Percentiles rank a stretch among this genome's conserved stretches.
phyloP scores from a whole-genome alignment of 805 yeast species.

The Phaffomyces opuntiae region DNA sequence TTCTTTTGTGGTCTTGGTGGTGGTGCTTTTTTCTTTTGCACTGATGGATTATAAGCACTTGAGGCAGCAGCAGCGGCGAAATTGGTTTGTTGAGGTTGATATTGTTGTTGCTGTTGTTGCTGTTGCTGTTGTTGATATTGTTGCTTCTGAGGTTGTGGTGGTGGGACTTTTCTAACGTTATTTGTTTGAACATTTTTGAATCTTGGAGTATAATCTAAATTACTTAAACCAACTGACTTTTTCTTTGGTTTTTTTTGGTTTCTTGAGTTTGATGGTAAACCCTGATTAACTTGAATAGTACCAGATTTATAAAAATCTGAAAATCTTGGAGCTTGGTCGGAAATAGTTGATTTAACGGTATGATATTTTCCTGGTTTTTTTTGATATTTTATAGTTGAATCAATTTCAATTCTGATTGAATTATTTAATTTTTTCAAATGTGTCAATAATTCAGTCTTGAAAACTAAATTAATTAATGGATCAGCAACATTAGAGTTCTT shows the following conservation, averaged over 20 bases:
- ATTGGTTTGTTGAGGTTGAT: slow-evolving; percentile 8
- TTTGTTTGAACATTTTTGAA: slow-evolving; percentile 15
- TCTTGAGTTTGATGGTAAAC: slow-evolving; percentile 65
- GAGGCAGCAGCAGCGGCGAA: slow-evolving; percentile 28
- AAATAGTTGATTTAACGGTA: slow-evolving; percentile 59
- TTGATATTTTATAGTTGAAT: slow-evolving; percentile 69
- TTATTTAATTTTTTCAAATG: slow-evolving; percentile 58
- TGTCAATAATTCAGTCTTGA: slow-evolving; percentile 85
- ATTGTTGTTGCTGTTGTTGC: slow-evolving; percentile 10
- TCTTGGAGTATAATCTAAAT: slow-evolving; percentile 25
- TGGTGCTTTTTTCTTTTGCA: slow-evolving; percentile 17
- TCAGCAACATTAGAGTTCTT: slow-evolving; percentile 51
- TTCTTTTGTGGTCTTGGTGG: slow-evolving; percentile 24
- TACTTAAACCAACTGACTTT: slow-evolving; percentile 13
- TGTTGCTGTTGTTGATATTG: neutral
- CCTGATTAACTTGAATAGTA: slow-evolving; percentile 72
- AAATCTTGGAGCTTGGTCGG: slow-evolving; percentile 53
- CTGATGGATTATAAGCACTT: slow-evolving; percentile 31
- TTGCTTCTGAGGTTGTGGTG: slow-evolving; percentile 22
- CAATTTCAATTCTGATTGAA: slow-evolving; percentile 56
- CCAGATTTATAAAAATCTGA: slow-evolving; percentile 85
- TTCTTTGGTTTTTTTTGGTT: slow-evolving; percentile 70
- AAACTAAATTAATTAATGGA: slow-evolving; percentile 66
- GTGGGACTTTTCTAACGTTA: slow-evolving; percentile 21
- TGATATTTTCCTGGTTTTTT: slow-evolving; percentile 85